Evolutionary conservation across 1,139 yeast species (phyloP), one percentile per base, ranked within the genome.

Genomic region (Petasospora fabianii): DNA sequence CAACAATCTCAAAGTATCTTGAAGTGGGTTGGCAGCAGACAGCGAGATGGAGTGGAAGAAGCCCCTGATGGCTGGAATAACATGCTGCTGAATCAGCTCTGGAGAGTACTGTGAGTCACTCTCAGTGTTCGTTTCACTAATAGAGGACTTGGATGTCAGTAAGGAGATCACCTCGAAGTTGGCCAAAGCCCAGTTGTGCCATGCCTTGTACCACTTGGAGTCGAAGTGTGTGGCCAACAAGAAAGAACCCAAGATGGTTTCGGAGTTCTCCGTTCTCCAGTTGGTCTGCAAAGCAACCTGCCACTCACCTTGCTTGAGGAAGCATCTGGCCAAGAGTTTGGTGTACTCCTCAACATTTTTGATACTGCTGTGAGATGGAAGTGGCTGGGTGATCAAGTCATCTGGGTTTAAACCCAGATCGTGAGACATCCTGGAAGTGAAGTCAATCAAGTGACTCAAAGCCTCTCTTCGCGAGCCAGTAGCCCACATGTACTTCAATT

Each of bases 171-270:
- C 97, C 57, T 90, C 97, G 59, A 88, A 94, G 60, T 94, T 94
- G 0, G 98, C 97, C 54, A 94, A 68, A 0, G 98, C 98, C 99
- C 99, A 94, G 57, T 88, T 90, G 58, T 94, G 99, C 98, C 98
- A 94, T 17, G 98, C 98, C 56, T 94, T 92, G 58, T 94, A 94
- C 97, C 98, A 94, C 31, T 77, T 75, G 34, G 76, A 73, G 58
- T 92, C 97, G 60, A 92, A 92, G 59, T 90, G 96, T 0, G 98
- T 92, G 0, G 98, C 97, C 49, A 92, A 70, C 43, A 90, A 68
- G 59, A 87, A 94, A 0, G 97, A 90, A 11, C 97, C 96, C 46
- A 94, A 68, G 48, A 94, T 87, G 0, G 88, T 80, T 49, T 84
- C 95, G 0, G 71, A 62, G 44, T 67, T 65, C 28, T 69, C 73